Conservation (phyloP, 176 grass and related monocot genomes). For the Tillandsia fasciculata region DNA sequence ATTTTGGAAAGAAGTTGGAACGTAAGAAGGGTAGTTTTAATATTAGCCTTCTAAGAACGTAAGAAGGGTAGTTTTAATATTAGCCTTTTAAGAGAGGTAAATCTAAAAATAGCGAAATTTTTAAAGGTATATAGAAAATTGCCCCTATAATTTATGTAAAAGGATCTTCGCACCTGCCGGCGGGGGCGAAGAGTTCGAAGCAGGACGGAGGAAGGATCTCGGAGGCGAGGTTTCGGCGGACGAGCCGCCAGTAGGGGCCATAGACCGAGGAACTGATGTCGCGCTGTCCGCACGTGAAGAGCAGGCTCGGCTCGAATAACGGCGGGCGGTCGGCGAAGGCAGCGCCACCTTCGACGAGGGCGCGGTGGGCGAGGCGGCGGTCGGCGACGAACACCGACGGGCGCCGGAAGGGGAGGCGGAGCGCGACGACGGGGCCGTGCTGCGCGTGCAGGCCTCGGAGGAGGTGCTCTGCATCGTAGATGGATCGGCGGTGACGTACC, state of each 20-base stretch:
- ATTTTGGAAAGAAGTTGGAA: no score
- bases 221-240: constrained; percentile 43
- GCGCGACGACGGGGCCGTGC: constrained; percentile 29
- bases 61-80: no score
- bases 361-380: neutral
- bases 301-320: neutral
- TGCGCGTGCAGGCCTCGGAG: constrained; percentile 27
- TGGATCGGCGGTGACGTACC: constrained; percentile 15
- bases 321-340: constrained; percentile 38
- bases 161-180: neutral
- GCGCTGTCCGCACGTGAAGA: constrained; percentile 27
- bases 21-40: no score
- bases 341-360: constrained; percentile 32
- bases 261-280: constrained; percentile 36
- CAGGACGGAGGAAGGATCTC: constrained; percentile 25
- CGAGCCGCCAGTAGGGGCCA: constrained; percentile 35
- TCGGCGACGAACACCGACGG: constrained; percentile 46
- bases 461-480: constrained; percentile 20
- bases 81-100: no score
- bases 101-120: no score
- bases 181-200: constrained; percentile 16
- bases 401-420: constrained; percentile 20
- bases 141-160: no score
- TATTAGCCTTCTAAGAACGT: no score
- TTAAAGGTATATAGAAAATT: no score